These are phyloP conservation scores for Cladosporium sp. DNA, from an alignment of 2,329 filamentous ascomycete genomes.

Conservation along the genomic window DNA sequence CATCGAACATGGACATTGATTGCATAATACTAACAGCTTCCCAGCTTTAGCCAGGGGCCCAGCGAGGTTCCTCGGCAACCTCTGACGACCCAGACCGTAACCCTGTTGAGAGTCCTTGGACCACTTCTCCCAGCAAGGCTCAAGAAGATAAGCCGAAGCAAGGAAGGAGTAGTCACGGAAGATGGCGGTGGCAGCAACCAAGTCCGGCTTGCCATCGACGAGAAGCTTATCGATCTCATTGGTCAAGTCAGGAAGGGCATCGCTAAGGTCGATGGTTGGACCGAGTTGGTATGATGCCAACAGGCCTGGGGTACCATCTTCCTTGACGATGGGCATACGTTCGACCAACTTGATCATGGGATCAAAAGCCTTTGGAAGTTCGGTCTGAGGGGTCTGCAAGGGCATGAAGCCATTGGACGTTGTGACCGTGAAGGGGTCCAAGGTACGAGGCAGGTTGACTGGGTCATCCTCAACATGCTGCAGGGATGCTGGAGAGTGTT, in stretches of 20 bases:
- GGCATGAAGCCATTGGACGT: conserved; percentile 74
- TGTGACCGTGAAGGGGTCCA: conserved; percentile 69
- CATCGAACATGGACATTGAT: background rate
- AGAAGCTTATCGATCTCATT: conserved; percentile 53
- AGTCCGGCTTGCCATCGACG: conserved; percentile 65
- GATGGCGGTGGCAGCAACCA: conserved; percentile 78
- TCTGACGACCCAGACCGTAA: conserved; percentile 75
- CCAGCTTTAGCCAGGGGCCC: conserved; percentile 80
- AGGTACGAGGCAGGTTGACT: conserved; percentile 26
- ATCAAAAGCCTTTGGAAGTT: conserved; percentile 72
- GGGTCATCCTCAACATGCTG: conserved; percentile 34
- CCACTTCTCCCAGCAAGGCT: conserved; percentile 82
- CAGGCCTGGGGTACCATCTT: conserved; percentile 72
- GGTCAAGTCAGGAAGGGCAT: conserved; percentile 76
- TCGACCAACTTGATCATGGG: conserved; percentile 69
- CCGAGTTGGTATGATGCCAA: conserved; percentile 74
- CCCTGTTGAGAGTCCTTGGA: conserved; percentile 57
- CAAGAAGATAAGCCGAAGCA: conserved; percentile 83
- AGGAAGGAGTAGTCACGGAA: conserved; percentile 93
- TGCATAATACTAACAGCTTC: conserved; percentile 67
- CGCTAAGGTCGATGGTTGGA: conserved; percentile 60
- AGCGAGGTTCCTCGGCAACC: conserved; percentile 72
- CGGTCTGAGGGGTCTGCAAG: conserved; percentile 49
- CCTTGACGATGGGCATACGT: conserved; percentile 76
- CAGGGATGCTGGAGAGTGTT: conserved; percentile 19